phyloP scores from a whole-genome alignment of 2,329 filamentous ascomycete species.

The Clonostachys solani region DNA sequence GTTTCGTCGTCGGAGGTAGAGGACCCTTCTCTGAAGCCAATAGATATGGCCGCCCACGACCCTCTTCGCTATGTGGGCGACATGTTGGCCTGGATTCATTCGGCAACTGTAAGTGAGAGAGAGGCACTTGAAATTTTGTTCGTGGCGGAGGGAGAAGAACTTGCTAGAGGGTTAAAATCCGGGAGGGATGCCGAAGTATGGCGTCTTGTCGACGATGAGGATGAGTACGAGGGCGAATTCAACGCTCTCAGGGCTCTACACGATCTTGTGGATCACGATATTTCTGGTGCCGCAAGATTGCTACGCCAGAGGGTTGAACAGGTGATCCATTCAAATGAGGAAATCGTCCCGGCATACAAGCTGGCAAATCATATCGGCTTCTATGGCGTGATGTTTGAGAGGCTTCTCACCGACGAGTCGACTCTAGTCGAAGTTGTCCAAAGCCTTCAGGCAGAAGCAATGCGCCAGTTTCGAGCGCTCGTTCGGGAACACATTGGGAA shows the following conservation, averaged over 20 bases:
- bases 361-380: conserved; percentile 86
- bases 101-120: conserved; percentile 86
- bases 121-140: conserved; percentile 92
- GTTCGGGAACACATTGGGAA: conserved; percentile 77
- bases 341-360: conserved; percentile 83
- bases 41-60: conserved; percentile 91
- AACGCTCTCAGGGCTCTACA: conserved; percentile 79
- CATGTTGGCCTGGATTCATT: conserved; percentile 97
- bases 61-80: conserved; percentile 88
- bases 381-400: conserved; percentile 81
- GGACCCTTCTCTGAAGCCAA: conserved; percentile 72
- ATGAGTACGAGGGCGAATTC: conserved; percentile 54
- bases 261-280: conserved; percentile 80
- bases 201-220: conserved; percentile 60
- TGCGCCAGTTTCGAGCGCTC: conserved; percentile 77
- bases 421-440: conserved; percentile 65
- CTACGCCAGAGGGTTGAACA: conserved; percentile 88
- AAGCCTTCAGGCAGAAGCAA: conserved; percentile 68
- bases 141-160: conserved; percentile 83
- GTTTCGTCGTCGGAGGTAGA: conserved; percentile 51
- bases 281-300: conserved; percentile 76
- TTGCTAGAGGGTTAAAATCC: conserved; percentile 75
- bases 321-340: conserved; percentile 87
- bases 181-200: conserved; percentile 82
- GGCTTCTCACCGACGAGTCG: conserved; percentile 67